phyloP scores from a whole-genome alignment of 169 alveolate genomes.

The Cystoisospora suis region DNA sequence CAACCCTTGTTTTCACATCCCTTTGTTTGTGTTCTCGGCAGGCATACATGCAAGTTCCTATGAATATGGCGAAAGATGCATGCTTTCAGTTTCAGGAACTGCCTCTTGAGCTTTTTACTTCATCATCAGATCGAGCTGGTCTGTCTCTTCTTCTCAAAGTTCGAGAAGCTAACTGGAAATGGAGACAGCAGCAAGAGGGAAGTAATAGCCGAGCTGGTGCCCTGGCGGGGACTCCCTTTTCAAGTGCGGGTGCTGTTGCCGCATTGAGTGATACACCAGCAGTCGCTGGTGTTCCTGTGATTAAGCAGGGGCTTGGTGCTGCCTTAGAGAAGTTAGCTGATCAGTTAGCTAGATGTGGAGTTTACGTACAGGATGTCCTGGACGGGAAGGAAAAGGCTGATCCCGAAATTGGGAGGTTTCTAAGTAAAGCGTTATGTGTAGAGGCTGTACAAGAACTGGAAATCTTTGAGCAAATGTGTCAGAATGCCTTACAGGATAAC shows the following conservation, averaged over 20 bases:
- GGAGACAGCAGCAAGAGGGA: slow-evolving; percentile 62
- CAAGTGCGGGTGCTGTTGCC: slow-evolving; percentile 1
- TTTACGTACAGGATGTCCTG: slow-evolving; percentile 48
- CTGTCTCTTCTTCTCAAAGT: slow-evolving; percentile 54
- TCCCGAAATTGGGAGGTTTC: slow-evolving; percentile 83
- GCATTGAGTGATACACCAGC: slow-evolving; percentile 52
- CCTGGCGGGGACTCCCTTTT: slow-evolving; percentile 38
- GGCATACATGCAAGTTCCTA: slow-evolving; percentile 83
- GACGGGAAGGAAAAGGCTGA: slow-evolving; percentile 62
- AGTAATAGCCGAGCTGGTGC: slow-evolving; percentile 67
- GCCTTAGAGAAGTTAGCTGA: slow-evolving; percentile 59
- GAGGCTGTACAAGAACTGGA: slow-evolving; percentile 76
- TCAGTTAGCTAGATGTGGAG: slow-evolving; percentile 44
- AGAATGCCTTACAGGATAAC: slow-evolving; percentile 84
- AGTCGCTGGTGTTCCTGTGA: slow-evolving; percentile 47
- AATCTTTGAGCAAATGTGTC: slow-evolving; percentile 81
- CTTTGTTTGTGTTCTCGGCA: neutral
- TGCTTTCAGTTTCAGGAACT: slow-evolving; percentile 87
- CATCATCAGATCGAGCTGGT: slow-evolving; percentile 76
- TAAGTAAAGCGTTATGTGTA: slow-evolving; percentile 77
- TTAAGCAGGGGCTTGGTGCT: slow-evolving; percentile 55
- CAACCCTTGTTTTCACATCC: too few relatives aligned
- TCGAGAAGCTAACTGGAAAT: slow-evolving; percentile 54
- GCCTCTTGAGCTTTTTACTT: slow-evolving; percentile 77
- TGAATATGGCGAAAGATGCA: slow-evolving; percentile 80